These are phyloP conservation scores for Diplodia mutila DNA, from an alignment of 2,329 filamentous ascomycete genomes.

Conservation along the genomic window DNA sequence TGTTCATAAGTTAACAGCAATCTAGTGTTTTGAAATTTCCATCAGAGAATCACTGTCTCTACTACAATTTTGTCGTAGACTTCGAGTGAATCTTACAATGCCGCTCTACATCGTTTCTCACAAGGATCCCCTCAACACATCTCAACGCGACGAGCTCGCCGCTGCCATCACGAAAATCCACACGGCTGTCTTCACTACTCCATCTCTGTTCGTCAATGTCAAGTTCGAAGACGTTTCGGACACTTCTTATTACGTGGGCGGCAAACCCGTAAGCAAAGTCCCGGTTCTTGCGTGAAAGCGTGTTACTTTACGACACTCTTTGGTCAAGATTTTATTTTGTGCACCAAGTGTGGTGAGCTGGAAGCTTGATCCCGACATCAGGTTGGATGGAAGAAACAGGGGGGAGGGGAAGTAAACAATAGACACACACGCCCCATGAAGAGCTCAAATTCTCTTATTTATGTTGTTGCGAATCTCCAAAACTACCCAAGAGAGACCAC, in stretches of 20 bases:
- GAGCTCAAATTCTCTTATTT: no score
- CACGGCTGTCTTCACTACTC: constrained; percentile 47
- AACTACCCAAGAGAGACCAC: no score
- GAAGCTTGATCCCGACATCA: no score
- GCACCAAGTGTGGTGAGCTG: no score
- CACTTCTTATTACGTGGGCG: constrained; percentile 40
- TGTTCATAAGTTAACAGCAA: background rate
- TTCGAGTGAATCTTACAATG: constrained; percentile 37
- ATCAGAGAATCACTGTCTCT: background rate
- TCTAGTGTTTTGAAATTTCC: background rate
- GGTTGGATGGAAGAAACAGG: no score
- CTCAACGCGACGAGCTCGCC: constrained; percentile 47
- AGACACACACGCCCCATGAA: no score
- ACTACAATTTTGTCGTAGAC: background rate
- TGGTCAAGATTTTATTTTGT: no score
- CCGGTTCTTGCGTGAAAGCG: background rate
- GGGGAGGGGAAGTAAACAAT: no score
- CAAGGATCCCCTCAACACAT: constrained; percentile 35
- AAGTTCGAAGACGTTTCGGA: constrained; percentile 39
- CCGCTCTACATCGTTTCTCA: constrained; percentile 52
- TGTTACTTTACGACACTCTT: no score
- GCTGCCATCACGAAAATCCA: constrained; percentile 48
- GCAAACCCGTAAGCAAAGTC: constrained; percentile 32
- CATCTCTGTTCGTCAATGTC: constrained; percentile 51
- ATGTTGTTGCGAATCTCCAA: no score